These are phyloP conservation scores for Trematosphaeria pertusa DNA, from an alignment of 2,329 filamentous ascomycete genomes.

Conservation along the genomic window DNA sequence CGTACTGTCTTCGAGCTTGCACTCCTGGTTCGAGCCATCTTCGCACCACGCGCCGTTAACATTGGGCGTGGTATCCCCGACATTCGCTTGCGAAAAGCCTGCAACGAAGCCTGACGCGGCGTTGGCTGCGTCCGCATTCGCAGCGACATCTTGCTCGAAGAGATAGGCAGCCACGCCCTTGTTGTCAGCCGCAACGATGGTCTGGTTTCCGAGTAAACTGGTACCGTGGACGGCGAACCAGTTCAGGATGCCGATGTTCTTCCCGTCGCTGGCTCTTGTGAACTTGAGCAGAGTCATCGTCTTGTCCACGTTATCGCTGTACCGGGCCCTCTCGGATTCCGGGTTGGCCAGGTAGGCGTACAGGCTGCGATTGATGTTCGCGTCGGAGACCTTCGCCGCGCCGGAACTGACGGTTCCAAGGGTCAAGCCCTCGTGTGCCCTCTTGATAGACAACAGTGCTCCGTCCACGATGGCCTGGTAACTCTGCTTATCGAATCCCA, in stretches of 20 bases:
- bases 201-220: slow-evolving; percentile 90
- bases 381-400: slow-evolving; percentile 72
- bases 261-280: slow-evolving; percentile 73
- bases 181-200: slow-evolving; percentile 90
- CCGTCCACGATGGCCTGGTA: slow-evolving; percentile 90
- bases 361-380: slow-evolving; percentile 87
- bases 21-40: slow-evolving; percentile 72
- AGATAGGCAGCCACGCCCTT: slow-evolving; percentile 91
- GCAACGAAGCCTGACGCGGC: slow-evolving; percentile 76
- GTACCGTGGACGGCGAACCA: slow-evolving; percentile 96
- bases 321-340: slow-evolving; percentile 72
- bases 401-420: slow-evolving; percentile 76
- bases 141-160: slow-evolving; percentile 73
- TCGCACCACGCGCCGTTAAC: slow-evolving; percentile 88
- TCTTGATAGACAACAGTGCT: slow-evolving; percentile 78
- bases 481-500: slow-evolving; percentile 85
- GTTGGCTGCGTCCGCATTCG: slow-evolving; percentile 51
- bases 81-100: slow-evolving; percentile 89
- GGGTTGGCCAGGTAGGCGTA: slow-evolving; percentile 91
- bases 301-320: slow-evolving; percentile 74
- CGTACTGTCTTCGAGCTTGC: slow-evolving; percentile 81
- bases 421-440: slow-evolving; percentile 75
- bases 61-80: slow-evolving; percentile 91
- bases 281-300: slow-evolving; percentile 82
- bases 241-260: slow-evolving; percentile 80